Evolutionary conservation across 164 flowering plant species (phyloP).

Genomic region (Sedum album): DNA sequence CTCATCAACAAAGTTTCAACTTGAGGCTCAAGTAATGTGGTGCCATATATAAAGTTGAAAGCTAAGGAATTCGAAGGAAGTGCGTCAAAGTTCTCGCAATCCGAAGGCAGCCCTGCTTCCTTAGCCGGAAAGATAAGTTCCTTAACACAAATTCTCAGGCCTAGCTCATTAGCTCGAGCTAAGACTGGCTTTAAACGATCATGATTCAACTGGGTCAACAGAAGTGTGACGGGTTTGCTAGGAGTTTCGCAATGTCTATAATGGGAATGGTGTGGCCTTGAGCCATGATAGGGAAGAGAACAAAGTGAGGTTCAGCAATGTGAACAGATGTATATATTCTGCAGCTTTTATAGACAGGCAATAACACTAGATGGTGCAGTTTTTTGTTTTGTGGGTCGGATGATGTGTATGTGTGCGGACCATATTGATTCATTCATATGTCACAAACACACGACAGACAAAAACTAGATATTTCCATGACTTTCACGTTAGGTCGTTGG

Average conservation of each 20-base stretch:
- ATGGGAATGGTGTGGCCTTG: constrained; percentile 37
- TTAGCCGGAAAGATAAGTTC: neutral
- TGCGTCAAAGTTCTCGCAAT: constrained; percentile 6
- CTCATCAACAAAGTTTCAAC: neutral
- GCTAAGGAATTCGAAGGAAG: constrained; percentile 5
- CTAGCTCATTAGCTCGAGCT: constrained; percentile 11
- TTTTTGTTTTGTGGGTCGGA: too few species aligned
- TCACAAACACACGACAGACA: too few species aligned
- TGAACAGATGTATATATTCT: neutral
- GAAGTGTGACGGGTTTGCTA: constrained; percentile 26
- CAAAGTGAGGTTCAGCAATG: constrained; percentile 18
- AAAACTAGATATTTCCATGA: too few species aligned
- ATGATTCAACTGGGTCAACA: constrained; percentile 31
- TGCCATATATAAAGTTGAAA: neutral
- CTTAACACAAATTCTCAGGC: constrained; percentile 12
- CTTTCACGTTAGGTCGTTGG: too few species aligned
- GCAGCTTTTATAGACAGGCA: too few species aligned
- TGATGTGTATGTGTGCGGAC: too few species aligned
- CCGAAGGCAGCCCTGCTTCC: constrained; percentile 8
- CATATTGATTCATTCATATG: too few species aligned
- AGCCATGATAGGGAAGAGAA: constrained; percentile 22
- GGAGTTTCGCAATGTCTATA: constrained; percentile 26
- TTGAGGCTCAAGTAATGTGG: neutral
- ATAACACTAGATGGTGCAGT: too few species aligned
- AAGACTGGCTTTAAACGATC: constrained; percentile 14